A percentile compares a stretch with the other conserved stretches of the same genome.
Evolutionary conservation across 177 flowering plant species (phyloP).

Genomic region (Telopea speciosissima): DNA sequence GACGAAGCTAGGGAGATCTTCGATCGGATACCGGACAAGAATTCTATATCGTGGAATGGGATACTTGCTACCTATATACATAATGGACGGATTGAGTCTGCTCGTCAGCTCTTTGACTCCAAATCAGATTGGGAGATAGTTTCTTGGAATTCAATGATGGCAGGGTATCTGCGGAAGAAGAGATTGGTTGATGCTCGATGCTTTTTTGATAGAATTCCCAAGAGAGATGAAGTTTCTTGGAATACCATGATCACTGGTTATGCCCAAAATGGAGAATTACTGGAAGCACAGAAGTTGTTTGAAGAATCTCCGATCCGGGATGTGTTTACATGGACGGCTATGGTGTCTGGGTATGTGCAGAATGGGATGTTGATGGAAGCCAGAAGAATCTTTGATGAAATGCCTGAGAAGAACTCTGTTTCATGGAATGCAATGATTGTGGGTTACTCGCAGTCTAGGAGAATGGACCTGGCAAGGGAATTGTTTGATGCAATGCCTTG

Average conservation of each 20-base stretch:
- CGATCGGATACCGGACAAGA: conserved; percentile 55
- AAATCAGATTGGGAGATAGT: conserved; percentile 56
- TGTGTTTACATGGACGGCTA: conserved; percentile 86
- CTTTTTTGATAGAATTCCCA: conserved; percentile 61
- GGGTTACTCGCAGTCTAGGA: conserved; percentile 57
- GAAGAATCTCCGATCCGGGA: conserved; percentile 51
- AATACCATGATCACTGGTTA: conserved; percentile 75
- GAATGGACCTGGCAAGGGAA: conserved; percentile 63
- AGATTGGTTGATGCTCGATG: conserved; percentile 50
- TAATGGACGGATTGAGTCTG: conserved; percentile 73
- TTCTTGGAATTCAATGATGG: conserved; percentile 85
- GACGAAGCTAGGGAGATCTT: conserved; percentile 70
- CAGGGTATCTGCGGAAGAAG: conserved; percentile 62
- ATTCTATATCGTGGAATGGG: conserved; percentile 82
- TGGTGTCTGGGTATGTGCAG: conserved; percentile 78
- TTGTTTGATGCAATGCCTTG: conserved; percentile 79
- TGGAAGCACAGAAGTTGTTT: conserved; percentile 62
- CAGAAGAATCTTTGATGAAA: conserved; percentile 52
- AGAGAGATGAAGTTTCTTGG: conserved; percentile 76
- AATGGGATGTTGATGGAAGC: conserved; percentile 69
- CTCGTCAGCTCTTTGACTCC: conserved; percentile 51
- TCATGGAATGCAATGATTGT: conserved; percentile 93
- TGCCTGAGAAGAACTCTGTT: conserved; percentile 76
- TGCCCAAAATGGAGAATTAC: conserved; percentile 62
- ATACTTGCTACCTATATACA: conserved; percentile 69